Conservation (phyloP, 768 basidiomycete species). For the Hypsizygus marmoreus region DNA sequence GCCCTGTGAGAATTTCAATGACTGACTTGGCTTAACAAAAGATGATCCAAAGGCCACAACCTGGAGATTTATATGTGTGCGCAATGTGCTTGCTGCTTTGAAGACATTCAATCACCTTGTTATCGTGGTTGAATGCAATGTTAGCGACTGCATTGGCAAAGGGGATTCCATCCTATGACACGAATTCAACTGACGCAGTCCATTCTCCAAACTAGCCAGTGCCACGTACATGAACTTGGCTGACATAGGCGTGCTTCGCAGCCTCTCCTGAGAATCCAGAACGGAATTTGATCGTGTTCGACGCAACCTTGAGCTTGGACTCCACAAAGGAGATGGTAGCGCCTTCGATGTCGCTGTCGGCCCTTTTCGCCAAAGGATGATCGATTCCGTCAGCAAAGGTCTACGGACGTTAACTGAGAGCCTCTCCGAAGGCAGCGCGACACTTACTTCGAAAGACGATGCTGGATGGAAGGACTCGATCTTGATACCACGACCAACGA, state of each 20-base stretch:
- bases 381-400: slow-evolving; percentile 32
- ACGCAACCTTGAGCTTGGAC: slow-evolving; percentile 24
- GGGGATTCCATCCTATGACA: slow-evolving; percentile 13
- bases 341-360: slow-evolving; percentile 20
- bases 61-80: slow-evolving; percentile 15
- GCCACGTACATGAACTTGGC: slow-evolving; percentile 20
- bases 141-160: slow-evolving; percentile 24
- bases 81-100: not conserved
- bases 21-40: slow-evolving; percentile 43
- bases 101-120: slow-evolving; percentile 9
- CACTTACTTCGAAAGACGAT: slow-evolving; percentile 34
- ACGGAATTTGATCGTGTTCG: slow-evolving; percentile 20
- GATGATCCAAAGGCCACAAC: slow-evolving; percentile 46
- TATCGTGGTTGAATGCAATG: slow-evolving; percentile 15
- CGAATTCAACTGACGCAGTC: not conserved
- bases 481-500: slow-evolving; percentile 29
- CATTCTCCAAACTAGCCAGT: not conserved
- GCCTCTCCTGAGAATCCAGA: slow-evolving; percentile 18
- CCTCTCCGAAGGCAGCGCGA: not conserved
- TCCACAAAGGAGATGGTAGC: slow-evolving; percentile 27
- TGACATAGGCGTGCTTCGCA: slow-evolving; percentile 23
- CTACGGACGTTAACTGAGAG: slow-evolving; percentile 16
- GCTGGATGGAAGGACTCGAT: slow-evolving; percentile 38
- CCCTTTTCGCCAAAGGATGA: slow-evolving; percentile 29
- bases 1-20: slow-evolving; percentile 9